phyloP scores from a whole-genome alignment of 371 early-diverging fungal species.

The Parasitella parasitica region DNA sequence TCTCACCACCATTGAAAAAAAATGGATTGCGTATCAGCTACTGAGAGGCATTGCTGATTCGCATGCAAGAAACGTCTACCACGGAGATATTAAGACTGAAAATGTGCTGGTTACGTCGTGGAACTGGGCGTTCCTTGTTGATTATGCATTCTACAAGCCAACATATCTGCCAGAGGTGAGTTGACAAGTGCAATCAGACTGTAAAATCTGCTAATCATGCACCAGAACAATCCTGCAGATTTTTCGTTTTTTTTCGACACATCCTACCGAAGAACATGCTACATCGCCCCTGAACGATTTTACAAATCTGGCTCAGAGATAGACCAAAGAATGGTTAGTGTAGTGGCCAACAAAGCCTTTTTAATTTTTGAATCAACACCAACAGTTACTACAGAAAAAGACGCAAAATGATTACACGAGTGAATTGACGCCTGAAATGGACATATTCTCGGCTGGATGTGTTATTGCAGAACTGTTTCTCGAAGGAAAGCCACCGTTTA shows the following conservation, averaged over 20 bases:
- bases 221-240: constrained; percentile 90
- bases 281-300: constrained; percentile 95
- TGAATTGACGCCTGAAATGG: constrained; percentile 83
- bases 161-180: constrained; percentile 83
- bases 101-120: constrained; percentile 84
- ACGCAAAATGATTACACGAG: constrained; percentile 36
- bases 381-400: constrained; percentile 21
- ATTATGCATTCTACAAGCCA: constrained; percentile 92
- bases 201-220: not conserved
- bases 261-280: constrained; percentile 83
- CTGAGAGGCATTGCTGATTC: constrained; percentile 76
- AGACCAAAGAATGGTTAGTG: constrained; percentile 55
- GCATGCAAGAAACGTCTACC: constrained; percentile 58
- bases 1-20: constrained; percentile 80
- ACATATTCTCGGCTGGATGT: constrained; percentile 94
- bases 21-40: constrained; percentile 92
- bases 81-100: constrained; percentile 30
- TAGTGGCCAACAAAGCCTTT: not conserved
- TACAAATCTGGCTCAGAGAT: constrained; percentile 69
- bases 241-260: constrained; percentile 95
- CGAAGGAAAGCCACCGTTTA: constrained; percentile 88
- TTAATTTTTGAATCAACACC: not conserved
- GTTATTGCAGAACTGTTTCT: constrained; percentile 93
- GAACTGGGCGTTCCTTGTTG: constrained; percentile 90
- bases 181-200: not conserved